phyloP scores from a whole-genome alignment of 108 stramenopile species.

The Pseudonitzschia pungens region DNA sequence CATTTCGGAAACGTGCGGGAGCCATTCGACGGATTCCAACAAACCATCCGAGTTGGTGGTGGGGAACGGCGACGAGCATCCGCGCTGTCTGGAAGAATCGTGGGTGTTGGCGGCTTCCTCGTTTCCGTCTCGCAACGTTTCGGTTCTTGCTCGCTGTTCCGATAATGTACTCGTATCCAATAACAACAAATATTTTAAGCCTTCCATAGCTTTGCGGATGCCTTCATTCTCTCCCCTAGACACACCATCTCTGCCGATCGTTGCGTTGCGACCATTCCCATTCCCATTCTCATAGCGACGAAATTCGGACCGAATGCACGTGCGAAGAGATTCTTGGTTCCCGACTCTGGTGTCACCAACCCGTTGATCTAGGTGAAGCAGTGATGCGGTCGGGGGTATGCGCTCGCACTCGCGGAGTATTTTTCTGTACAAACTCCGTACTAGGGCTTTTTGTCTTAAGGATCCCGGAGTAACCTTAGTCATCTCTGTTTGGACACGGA shows the following conservation, averaged over 20 bases:
- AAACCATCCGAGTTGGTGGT: background rate
- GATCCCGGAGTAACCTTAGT: background rate
- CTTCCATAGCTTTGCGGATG: conserved; percentile 15
- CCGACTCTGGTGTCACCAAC: background rate
- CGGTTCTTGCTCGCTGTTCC: background rate
- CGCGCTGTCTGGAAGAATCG: background rate
- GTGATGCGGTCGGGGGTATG: conserved; percentile 15
- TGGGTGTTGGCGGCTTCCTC: background rate
- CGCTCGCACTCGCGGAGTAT: conserved; percentile 6
- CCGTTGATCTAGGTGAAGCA: conserved; percentile 12
- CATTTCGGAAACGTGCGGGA: conserved; percentile 15
- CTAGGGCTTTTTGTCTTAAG: conserved; percentile 7
- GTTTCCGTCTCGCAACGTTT: background rate
- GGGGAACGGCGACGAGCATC: background rate
- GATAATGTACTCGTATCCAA: conserved; percentile 2
- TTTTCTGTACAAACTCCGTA: conserved; percentile 21
- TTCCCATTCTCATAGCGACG: background rate
- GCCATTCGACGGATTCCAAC: conserved; percentile 23
- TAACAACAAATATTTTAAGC: conserved; percentile 2
- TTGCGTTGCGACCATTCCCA: too few species aligned
- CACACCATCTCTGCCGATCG: too few species aligned
- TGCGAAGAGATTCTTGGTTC: conserved; percentile 6
- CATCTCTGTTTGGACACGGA: background rate
- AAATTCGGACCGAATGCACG: conserved; percentile 7
- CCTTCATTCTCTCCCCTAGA: conserved; percentile 12